Evolutionary conservation across 495 filamentous ascomycete genomes (phyloP).

Genomic region (Penicillium argentinense): DNA sequence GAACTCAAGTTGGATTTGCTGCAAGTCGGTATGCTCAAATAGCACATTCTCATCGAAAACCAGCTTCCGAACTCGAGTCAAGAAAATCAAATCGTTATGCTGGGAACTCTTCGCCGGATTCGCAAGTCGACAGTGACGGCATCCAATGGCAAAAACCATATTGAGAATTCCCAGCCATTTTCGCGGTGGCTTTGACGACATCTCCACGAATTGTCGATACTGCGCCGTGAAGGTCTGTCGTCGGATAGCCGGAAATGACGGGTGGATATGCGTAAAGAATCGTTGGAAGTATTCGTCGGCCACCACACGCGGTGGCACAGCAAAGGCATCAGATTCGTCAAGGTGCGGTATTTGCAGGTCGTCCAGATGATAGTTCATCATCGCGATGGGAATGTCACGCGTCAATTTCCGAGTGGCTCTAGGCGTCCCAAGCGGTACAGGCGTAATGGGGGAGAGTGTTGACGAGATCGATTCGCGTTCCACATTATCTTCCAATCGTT

Average conservation of each 20-base stretch:
- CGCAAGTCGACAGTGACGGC: conserved; percentile 30
- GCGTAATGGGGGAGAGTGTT: neutral
- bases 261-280: conserved; percentile 60
- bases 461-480: neutral
- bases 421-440: neutral
- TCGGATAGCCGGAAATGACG: conserved; percentile 55
- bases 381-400: conserved; percentile 25
- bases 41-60: conserved; percentile 49
- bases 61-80: conserved; percentile 56
- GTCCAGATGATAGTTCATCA: conserved; percentile 58
- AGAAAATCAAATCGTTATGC: conserved; percentile 56
- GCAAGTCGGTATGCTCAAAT: conserved; percentile 56
- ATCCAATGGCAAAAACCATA: conserved; percentile 63
- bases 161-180: conserved; percentile 63
- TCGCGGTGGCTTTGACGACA: conserved; percentile 19
- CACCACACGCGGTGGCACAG: conserved; percentile 46
- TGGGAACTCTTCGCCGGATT: conserved; percentile 3
- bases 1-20: conserved; percentile 56
- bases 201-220: conserved; percentile 38
- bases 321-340: conserved; percentile 46
- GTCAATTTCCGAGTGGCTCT: neutral
- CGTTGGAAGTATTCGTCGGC: conserved; percentile 53
- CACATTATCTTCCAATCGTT: conserved; percentile 36
- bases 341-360: conserved; percentile 45
- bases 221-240: conserved; percentile 39